Evolutionary conservation across 495 filamentous ascomycete species (phyloP), one percentile per base, ranked within the genome.

Genomic region (Viridothelium virens): DNA sequence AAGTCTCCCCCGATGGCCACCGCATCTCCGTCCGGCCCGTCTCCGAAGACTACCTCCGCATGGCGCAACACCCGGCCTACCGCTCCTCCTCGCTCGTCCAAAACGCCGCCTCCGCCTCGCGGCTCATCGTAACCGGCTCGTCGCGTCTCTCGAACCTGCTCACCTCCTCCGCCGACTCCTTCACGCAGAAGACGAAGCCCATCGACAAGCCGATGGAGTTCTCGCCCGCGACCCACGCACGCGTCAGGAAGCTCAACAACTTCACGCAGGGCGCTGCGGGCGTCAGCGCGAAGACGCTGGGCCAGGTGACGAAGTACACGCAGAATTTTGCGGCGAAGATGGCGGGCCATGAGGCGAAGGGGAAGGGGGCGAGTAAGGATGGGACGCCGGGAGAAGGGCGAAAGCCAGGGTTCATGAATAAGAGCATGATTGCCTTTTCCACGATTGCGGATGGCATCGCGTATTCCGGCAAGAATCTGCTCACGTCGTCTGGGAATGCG

Each of bases 391-490:
- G 82, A 0, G 78, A 79, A 14, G 91, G 91, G 75, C 25, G 25
- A 0, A 96, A 96, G 75, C 93, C 94, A 0, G 93, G 94, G 6
- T 77, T 98, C 36, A 74, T 98, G 67, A 97, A 98, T 76, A 97
- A 97, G 78, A 89, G 86, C 44, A 79, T 98, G 80, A 96, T 98
- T 77, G 94, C 94, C 0, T 98, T 97, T 74, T 87, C 86, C n/a
- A 97, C 94, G 0, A 83, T 98, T 56, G 90, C 91, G 39, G 94
- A 98, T 74, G 93, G 93, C 41, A 88, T 97, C 62, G 92, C 95
- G 70, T 85, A 96, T 69, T 87, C 89, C 14, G 89, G 90, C 0
- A 85, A 86, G 41, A 88, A 84, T 66, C 79, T 98, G 56, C 79
- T 98, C 16, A 82, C 81, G 5, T 87, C 88, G 18, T 83, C 88